Evolutionary conservation across 495 filamentous ascomycete genomes (phyloP), one percentile per base, ranked within the genome.

Genomic region (Talaromyces ruber): DNA sequence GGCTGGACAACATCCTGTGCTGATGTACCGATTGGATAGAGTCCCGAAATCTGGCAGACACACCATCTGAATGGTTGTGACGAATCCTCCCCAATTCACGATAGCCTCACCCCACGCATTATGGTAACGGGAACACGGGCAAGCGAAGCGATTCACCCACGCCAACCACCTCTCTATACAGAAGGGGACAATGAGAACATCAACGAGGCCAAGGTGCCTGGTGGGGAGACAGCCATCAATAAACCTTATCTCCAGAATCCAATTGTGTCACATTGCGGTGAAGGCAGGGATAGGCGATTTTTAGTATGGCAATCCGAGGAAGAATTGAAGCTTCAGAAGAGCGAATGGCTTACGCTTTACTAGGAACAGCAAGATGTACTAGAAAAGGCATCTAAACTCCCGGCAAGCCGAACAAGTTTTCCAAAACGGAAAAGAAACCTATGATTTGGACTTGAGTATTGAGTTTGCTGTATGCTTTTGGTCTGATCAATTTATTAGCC

Each of bases 171-270:
- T 52, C 50, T 52, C 50, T 52, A 52, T 52, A 52, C 50, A 6
- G 50, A 52, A 52, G 50, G 50, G 50, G 50, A 52, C 7, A 18
- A 52, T 52, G 50, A 52, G 50, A 52, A 52, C 12, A 14, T 52
- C 12, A 18, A 52, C 24, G 50, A 52, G 50, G 50, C 50, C 50
- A 22, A 50, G 45, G 45, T 50, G 47, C 47, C 47, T 52, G 47
- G 47, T 6, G 24, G 47, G 14, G 24, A 52, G 47, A 52, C 24
- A 16, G 47, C 14, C 47, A 52, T 52, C 47, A 21, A 52, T 25
- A 52, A 52, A 52, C 47, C 47, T 52, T 52, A 52, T 52, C 47
- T 52, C 47, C 47, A n/a, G 45, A 50, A 50, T 50, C 45, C 45
- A 50, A 50, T 50, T 50, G 21, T 50, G 45, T 50, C 45, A 50